These are phyloP conservation scores for Wickerhamiella cacticola DNA, from an alignment of 805 yeast genomes.

Conservation along the genomic window DNA sequence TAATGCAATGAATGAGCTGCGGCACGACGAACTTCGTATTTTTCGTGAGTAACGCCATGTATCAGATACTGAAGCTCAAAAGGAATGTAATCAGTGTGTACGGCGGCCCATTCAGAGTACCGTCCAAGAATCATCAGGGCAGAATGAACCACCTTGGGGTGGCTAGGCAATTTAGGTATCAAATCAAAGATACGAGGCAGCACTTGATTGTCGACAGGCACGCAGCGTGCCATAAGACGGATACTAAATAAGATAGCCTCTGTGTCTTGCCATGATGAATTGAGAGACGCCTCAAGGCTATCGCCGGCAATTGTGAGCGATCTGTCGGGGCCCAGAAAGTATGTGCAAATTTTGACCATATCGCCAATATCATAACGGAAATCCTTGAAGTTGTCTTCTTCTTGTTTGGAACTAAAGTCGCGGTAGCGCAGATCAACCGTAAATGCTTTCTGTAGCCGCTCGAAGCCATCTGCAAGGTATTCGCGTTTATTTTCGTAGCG, in stretches of 20 bases:
- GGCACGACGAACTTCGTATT: conserved; percentile 54
- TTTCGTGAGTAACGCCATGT: conserved; percentile 45
- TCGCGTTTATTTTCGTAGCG: background rate
- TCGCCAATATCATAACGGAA: conserved; percentile 97
- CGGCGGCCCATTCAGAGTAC: conserved; percentile 88
- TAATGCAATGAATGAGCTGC: conserved; percentile 90
- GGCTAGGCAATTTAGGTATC: conserved; percentile 43
- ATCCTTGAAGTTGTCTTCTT: conserved; percentile 83
- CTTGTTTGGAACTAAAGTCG: conserved; percentile 49
- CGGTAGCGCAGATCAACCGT: conserved; percentile 57
- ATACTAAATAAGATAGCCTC: conserved; percentile 85
- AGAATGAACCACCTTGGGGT: conserved; percentile 78
- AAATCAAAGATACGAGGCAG: conserved; percentile 8
- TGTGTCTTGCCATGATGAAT: conserved; percentile 48
- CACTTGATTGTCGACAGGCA: conserved; percentile 25
- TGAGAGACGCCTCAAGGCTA: background rate
- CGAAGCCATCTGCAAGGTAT: conserved; percentile 42
- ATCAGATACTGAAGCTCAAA: conserved; percentile 75
- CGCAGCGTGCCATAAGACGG: conserved; percentile 91
- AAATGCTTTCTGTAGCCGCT: conserved; percentile 47
- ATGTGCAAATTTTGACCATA: conserved; percentile 90
- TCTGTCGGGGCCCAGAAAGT: conserved; percentile 64
- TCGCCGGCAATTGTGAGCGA: conserved; percentile 37
- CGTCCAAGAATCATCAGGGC: conserved; percentile 91
- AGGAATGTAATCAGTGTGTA: conserved; percentile 72